phyloP scores from a whole-genome alignment of 129 eudicot species.

The Arctium lappa region DNA sequence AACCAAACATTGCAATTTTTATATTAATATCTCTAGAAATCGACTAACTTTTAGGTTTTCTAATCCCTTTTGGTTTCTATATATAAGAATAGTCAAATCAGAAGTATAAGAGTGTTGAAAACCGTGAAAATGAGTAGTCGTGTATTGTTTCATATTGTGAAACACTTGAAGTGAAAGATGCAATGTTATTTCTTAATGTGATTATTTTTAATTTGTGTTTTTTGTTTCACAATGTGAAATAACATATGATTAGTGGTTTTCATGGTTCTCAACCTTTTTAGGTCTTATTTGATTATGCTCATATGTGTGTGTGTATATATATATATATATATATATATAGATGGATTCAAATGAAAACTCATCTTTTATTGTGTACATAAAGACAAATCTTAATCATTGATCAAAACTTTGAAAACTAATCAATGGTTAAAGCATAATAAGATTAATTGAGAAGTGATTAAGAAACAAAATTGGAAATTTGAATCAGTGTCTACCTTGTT shows the following conservation, averaged over 20 bases:
- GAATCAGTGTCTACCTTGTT: no score
- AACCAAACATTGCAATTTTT: background rate
- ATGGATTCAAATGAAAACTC: no score
- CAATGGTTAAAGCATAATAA: no score
- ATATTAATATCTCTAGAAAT: background rate
- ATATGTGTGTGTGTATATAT: background rate
- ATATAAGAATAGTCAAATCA: background rate
- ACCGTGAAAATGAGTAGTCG: background rate
- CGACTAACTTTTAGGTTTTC: background rate
- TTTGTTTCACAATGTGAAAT: background rate
- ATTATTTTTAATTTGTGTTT: background rate
- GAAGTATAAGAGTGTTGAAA: background rate
- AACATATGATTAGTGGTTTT: background rate
- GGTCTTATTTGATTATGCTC: background rate
- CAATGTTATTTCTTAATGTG: background rate
- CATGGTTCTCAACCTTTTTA: background rate
- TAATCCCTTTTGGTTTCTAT: background rate
- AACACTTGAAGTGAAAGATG: background rate
- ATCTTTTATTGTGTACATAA: no score
- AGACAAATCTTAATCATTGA: no score
- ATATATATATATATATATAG: background rate
- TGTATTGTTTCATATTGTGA: background rate
- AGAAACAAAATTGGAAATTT: no score
- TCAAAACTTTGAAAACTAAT: no score
- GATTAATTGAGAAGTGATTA: no score